Base-by-base conservation (phyloP, 2,329 filamentous ascomycete species). In the Claviceps sp. region DNA sequence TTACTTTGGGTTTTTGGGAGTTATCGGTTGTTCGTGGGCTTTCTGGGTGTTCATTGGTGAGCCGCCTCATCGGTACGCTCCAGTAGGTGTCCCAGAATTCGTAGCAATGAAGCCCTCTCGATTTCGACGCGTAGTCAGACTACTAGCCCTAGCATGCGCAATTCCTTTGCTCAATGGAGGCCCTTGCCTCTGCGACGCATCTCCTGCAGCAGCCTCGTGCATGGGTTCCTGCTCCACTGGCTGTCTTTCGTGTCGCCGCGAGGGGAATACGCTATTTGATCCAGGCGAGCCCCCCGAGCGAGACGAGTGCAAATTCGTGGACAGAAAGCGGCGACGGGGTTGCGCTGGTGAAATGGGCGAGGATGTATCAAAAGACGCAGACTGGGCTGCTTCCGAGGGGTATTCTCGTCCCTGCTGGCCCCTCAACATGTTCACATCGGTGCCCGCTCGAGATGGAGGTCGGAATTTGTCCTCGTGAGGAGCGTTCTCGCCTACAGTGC, bases 361-460 rank as follows among this genome's bases (percentile, higher is more conserved):
- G 60, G 58, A 50, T 36, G 68, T 53, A 36, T 58, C 70, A 9
- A 59, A 60, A 29, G 68, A 64, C 13, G 67, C 61, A 17, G 66
- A 55, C 14, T 65, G 61, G 29, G 29, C 29, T 39, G 66, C 59
- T 37, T 73, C 62, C 11, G 57, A 50, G 1, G 56, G 44, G 29
- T 60, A 60, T 43, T 68, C 64, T 26, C 60, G 59, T 14, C 59
- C 53, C n/a, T 56, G 29, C 29, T 34, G 53, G 39, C 53, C 52
- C 43, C 64, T 57, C 67, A 71, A 54, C 56, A 65, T 60, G 29
- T 68, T 72, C 50, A 75, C 70, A 53, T 84, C 80, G 0, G 79
- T 82, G 38, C 70, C 66, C 4, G 79, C 78, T 23, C 81, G 71
- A 4, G 80, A 82, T 1, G 79, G 78, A 2, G 75, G 71, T n/a